Percentiles rank a stretch among this genome's conserved stretches.
These are phyloP conservation scores for Backusella morwellensis DNA, from an alignment of 192 early-diverging fungal genomes.

Conservation along the genomic window DNA sequence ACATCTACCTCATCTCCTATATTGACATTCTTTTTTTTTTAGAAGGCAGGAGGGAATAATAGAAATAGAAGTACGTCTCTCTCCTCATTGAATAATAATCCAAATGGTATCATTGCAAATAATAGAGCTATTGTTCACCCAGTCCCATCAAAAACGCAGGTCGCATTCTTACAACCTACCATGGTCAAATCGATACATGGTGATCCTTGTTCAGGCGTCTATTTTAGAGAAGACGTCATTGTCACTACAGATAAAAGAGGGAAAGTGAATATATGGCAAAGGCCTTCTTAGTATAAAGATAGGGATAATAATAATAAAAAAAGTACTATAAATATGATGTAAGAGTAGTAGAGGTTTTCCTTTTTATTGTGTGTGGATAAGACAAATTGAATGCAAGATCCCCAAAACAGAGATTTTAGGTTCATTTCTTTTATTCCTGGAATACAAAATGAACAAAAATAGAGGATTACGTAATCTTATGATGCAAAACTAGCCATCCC, in stretches of 20 bases:
- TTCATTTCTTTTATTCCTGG: too few species aligned
- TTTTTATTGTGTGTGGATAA: too few species aligned
- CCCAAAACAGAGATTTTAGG: too few species aligned
- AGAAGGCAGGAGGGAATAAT: background rate
- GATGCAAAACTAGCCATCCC: too few species aligned
- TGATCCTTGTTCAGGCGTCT: slow-evolving; percentile 32
- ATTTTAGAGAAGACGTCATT: slow-evolving; percentile 37
- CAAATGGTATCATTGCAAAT: background rate
- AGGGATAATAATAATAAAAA: background rate
- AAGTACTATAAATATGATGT: background rate
- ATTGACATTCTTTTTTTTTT: background rate
- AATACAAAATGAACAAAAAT: too few species aligned
- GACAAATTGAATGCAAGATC: too few species aligned
- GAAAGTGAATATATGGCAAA: slow-evolving; percentile 28
- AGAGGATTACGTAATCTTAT: too few species aligned
- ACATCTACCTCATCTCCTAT: background rate
- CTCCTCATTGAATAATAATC: slow-evolving; percentile 16
- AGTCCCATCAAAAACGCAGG: slow-evolving; percentile 25
- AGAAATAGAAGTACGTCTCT: slow-evolving; percentile 31
- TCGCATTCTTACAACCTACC: slow-evolving; percentile 34
- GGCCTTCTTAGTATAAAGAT: slow-evolving; percentile 15
- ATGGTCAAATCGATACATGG: slow-evolving; percentile 34
- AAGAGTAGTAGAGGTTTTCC: background rate
- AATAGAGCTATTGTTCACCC: slow-evolving; percentile 22
- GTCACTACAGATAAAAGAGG: slow-evolving; percentile 40